Evolutionary conservation across 306 rosid genomes (phyloP), one percentile per base, ranked within the genome.

Genomic region (Cucurbita argyrosperma): DNA sequence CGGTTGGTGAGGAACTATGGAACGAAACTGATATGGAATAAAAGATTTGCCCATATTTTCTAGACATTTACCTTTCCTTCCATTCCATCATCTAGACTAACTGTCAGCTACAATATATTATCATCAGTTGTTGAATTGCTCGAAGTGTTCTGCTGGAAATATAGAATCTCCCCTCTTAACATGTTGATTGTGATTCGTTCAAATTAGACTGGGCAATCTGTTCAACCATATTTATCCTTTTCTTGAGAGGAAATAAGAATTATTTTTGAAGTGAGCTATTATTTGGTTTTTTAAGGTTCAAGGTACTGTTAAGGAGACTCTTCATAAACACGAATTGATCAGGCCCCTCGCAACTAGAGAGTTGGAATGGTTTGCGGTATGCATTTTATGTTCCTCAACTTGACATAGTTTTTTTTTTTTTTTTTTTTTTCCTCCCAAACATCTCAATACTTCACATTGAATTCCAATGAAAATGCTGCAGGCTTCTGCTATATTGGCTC

Each of bases 291-390:
- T 81, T 53, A 80, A 94, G 99, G 92, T 95, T 78, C 97, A 89
- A 89, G 86, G 77, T 50, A 43, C 79, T 14, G 97, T 95, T 58
- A 84, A 64, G 65, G 96, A 89, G 79, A 83, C 74, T 6, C 88
- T 95, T 74, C 72, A 88, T 67, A 85, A 79, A 79, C 90, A 95
- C 40, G 99, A 95, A 72, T 82, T 95, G 74, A 91, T 90, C 16
- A 87, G 82, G 69, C 82, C 91, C 70, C 93, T 95, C 78, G 96
- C 99, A 40, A 91, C 92, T 15, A 88, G 84, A 81, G 99, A 95
- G 83, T 85, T 89, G 80, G 99, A 82, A 80, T 91, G 96, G 99
- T 95, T 95, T 89, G 97, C 82, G 87, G 99, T 95, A 85, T 65
- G 92, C 66, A 60, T 82, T 19, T 15, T 51, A 67, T 47, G 78